Conservation (phyloP, 441 rosid genomes). For the Gossypium schwendimanii region DNA sequence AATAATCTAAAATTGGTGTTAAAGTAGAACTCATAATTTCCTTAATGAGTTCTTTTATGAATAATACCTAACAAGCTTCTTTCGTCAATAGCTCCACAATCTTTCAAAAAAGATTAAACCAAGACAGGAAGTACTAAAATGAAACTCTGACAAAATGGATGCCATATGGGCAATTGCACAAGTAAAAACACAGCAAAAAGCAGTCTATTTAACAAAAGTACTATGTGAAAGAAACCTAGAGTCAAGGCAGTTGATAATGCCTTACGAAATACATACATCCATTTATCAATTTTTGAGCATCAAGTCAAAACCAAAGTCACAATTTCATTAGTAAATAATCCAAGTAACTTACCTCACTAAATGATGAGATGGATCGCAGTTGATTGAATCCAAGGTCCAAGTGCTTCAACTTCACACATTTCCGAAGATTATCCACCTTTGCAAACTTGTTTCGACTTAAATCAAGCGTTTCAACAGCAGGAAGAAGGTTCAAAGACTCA, state of each 20-base stretch:
- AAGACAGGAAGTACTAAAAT: neutral
- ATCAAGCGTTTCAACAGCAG: constrained; percentile 89
- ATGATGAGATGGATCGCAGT: constrained; percentile 59
- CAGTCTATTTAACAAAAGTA: neutral
- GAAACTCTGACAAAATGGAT: neutral
- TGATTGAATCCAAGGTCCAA: constrained; percentile 92
- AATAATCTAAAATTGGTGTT: neutral
- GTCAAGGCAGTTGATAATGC: neutral
- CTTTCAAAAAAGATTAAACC: neutral
- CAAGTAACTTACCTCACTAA: constrained; percentile 52
- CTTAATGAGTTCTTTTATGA: constrained; percentile 9
- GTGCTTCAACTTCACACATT: constrained; percentile 75
- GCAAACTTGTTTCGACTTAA: constrained; percentile 87
- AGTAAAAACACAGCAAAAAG: neutral
- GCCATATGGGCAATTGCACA: neutral
- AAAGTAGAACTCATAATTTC: neutral
- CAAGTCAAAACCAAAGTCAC: neutral
- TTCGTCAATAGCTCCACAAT: neutral
- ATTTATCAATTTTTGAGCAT: neutral
- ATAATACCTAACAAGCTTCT: neutral
- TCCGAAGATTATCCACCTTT: constrained; percentile 76
- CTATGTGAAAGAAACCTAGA: neutral
- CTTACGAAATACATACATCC: neutral
- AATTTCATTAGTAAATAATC: neutral
- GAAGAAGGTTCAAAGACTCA: constrained; percentile 96